Evolutionary conservation across 352 stramenopile species (phyloP).

Genomic region (Phytophthora citricola): DNA sequence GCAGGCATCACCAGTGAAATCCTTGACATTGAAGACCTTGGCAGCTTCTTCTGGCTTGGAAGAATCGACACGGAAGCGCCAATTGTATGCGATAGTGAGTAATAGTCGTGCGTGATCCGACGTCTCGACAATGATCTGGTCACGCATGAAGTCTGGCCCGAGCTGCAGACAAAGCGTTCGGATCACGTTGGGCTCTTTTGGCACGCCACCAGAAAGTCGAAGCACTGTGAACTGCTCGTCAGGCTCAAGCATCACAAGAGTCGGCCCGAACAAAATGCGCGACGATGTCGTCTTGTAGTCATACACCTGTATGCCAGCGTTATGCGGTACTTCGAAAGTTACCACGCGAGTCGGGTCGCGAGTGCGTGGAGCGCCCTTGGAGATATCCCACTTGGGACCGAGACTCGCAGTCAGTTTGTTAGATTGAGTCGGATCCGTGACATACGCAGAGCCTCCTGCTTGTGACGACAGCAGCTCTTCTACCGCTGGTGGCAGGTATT

Average conservation of each 20-base stretch:
- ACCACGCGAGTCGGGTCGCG: conserved; percentile 75
- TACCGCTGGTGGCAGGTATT: conserved; percentile 67
- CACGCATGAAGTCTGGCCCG: conserved; percentile 85
- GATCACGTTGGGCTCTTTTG: conserved; percentile 83
- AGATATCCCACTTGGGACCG: conserved; percentile 16
- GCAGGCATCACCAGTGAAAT: conserved; percentile 83
- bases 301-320: conserved; percentile 84
- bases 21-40: conserved; percentile 85
- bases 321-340: conserved; percentile 85
- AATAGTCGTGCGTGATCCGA: conserved; percentile 78
- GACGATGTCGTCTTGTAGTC: conserved; percentile 87
- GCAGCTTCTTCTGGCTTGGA: conserved; percentile 58
- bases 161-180: conserved; percentile 82
- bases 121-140: conserved; percentile 86
- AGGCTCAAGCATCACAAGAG: conserved; percentile 80
- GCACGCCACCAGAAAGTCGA: conserved; percentile 68
- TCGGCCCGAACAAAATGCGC: conserved; percentile 82
- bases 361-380: conserved; percentile 4
- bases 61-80: conserved; percentile 75
- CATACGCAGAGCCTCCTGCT: conserved; percentile 61
- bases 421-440: conserved; percentile 51
- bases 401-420: conserved; percentile 38
- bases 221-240: conserved; percentile 87
- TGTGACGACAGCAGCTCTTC: conserved; percentile 71
- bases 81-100: conserved; percentile 87